A percentile compares a stretch with the other conserved stretches of the same genome.
Evolutionary conservation across 1,139 yeast genomes (phyloP).

Genomic region (Yarrowia galli): DNA sequence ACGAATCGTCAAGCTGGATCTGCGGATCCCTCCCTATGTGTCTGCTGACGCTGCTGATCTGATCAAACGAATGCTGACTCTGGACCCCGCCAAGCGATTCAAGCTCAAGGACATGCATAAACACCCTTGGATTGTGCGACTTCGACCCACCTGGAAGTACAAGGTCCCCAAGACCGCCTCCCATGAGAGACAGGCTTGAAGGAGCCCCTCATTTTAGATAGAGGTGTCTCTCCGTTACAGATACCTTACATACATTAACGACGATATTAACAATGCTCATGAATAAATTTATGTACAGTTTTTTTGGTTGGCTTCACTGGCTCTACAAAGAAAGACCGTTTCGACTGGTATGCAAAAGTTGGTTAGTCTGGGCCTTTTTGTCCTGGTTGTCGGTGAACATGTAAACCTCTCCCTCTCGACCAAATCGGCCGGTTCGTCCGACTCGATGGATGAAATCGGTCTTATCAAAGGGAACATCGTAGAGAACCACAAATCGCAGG

Average conservation of each 20-base stretch:
- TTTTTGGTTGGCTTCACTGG: neutral
- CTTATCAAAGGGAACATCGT: slow-evolving; percentile 84
- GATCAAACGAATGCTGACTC: slow-evolving; percentile 64
- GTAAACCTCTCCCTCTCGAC: slow-evolving; percentile 85
- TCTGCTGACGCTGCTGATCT: slow-evolving; percentile 80
- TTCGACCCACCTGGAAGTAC: slow-evolving; percentile 60
- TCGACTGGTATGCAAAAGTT: slow-evolving; percentile 74
- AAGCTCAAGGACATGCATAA: slow-evolving; percentile 64
- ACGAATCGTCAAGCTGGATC: slow-evolving; percentile 78
- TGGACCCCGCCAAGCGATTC: slow-evolving; percentile 72
- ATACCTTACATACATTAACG: slow-evolving; percentile 24
- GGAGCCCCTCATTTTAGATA: neutral
- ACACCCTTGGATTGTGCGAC: slow-evolving; percentile 85
- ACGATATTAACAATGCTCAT: slow-evolving; percentile 31
- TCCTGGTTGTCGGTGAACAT: slow-evolving; percentile 73
- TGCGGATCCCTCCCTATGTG: slow-evolving; percentile 72
- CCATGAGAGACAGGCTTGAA: neutral
- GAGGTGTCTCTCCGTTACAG: neutral
- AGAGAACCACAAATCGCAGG: slow-evolving; percentile 79
- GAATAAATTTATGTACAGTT: slow-evolving; percentile 28
- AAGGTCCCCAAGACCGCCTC: slow-evolving; percentile 22
- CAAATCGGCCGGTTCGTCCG: slow-evolving; percentile 95
- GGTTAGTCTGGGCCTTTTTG: slow-evolving; percentile 79
- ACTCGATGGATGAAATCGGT: slow-evolving; percentile 89
- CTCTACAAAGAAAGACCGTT: slow-evolving; percentile 48